A percentile compares a stretch with the other conserved stretches of the same genome.
These are phyloP conservation scores for Pyrenochaeta sp. DNA, from an alignment of 2,329 filamentous ascomycete genomes.

Conservation along the genomic window DNA sequence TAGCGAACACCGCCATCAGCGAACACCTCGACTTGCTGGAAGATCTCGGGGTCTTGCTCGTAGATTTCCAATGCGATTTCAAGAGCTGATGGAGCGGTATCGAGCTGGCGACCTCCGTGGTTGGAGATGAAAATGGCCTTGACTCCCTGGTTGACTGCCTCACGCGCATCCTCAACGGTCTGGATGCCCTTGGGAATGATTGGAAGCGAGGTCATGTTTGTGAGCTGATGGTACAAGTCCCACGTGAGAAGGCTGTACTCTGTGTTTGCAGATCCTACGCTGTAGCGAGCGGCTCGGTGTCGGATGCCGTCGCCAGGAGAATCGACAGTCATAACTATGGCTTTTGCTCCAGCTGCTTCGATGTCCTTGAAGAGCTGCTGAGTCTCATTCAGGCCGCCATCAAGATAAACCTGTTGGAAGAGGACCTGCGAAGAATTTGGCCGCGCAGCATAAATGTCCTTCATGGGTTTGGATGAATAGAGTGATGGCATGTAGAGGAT, in stretches of 20 bases:
- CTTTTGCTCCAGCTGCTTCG: constrained; percentile 47
- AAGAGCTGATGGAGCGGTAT: constrained; percentile 68
- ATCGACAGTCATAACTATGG: constrained; percentile 53
- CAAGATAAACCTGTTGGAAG: constrained; percentile 53
- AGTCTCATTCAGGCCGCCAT: constrained; percentile 39
- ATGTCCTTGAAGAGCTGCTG: constrained; percentile 40
- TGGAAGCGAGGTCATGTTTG: constrained; percentile 47
- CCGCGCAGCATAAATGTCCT: constrained; percentile 18
- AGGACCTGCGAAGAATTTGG: constrained; percentile 36
- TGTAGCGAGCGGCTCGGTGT: constrained; percentile 44
- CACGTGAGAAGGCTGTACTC: constrained; percentile 43
- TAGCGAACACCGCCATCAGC: constrained; percentile 52
- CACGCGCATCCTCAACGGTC: constrained; percentile 49
- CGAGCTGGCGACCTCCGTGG: constrained; percentile 51
- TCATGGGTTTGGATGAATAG: constrained; percentile 40
- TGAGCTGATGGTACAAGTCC: constrained; percentile 44
- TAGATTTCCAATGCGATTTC: constrained; percentile 81
- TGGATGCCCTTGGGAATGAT: constrained; percentile 52
- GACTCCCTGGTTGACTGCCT: constrained; percentile 45
- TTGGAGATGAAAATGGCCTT: constrained; percentile 52
- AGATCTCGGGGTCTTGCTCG: constrained; percentile 55
- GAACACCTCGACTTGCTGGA: constrained; percentile 50
- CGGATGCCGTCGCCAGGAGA: constrained; percentile 49
- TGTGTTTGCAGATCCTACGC: constrained; percentile 39
- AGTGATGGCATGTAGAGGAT: constrained; percentile 60